Evolutionary conservation across 805 yeast genomes (phyloP), one percentile per base, ranked within the genome.

Genomic region (Phaffomyces thermotolerans): DNA sequence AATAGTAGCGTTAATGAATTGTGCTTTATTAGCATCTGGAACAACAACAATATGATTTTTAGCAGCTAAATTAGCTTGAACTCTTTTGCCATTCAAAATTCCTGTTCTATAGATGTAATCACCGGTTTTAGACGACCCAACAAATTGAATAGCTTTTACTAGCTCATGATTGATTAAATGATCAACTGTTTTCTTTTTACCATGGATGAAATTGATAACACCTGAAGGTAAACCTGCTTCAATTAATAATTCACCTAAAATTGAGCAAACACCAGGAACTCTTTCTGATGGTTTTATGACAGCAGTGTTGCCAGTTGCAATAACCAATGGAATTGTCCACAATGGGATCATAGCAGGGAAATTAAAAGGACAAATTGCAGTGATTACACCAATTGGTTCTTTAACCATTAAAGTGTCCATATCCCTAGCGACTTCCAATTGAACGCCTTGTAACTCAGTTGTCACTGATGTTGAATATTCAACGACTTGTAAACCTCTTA

Each of bases 321-420:
- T 66, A 37, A 71, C 66, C 57, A 73, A 69, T 31, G 79, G 80
- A 48, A 75, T 64, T n/a, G 76, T 68, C 80, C 80, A 75, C 52
- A 75, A 64, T 33, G 77, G 77, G 51, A 83, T 84, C 91, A 83
- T 83, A 36, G 87, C 90, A 22, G 91, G 91, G 76, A 83, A 83
- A 67, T 83, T 83, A 69, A 83, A 83, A 17, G 91, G 91, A 50
- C 84, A 78, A 55, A 83, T 84, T 23, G 89, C 82, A n/a, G 82
- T 88, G 46, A 83, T 75, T 7, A 83, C 85, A 27, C 91, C 91
- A 47, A 82, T 67, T 36, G 87, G 87, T 60, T 78, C 83, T 53
- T 89, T 75, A 57, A 62, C 49, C 78, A 81, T 79, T 56, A 79
- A 77, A 36, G 90, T 80, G 66, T 81, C 87, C 87, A 83, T 82